Evolutionary conservation across 257 asterid genomes (phyloP), one percentile per base, ranked within the genome.

Genomic region (Solanum medicagineum): DNA sequence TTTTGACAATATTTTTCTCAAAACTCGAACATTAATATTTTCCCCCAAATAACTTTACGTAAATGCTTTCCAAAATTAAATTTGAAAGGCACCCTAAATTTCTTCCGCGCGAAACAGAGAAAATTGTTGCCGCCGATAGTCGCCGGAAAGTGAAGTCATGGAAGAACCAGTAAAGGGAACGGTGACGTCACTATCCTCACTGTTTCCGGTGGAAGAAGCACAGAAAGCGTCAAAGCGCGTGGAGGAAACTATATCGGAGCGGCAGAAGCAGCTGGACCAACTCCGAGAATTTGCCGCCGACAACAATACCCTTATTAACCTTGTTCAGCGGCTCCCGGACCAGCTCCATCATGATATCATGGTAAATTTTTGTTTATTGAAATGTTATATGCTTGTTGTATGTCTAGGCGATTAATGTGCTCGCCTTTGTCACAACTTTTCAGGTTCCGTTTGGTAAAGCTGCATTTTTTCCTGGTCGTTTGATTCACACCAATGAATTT

Each of bases 401-500:
- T 55, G 75, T 73, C 40, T 73, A 73, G 19, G 40, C 6, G 19
- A 45, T 45, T 49, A 86, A 84, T 77, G 20, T 55, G 77, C 13
- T 66, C 20, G 20, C 2, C 4, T 42, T 70, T 3, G 24, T 53
- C 24, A 70, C 42, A 20, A 10, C 47, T 13, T 66, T 69, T 60
- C 85, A 94, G 98, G 98, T 95, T 83, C 99, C 99, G 1, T 94
- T 93, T 85, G 99, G 99, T 7, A 93, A 91, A 89, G 99, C 98
- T 4, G 99, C 98, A 0, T 96, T 94, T 87, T 96, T 95, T 22
- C 98, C 98, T 1, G 98, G 98, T 20, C 93, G 90, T 81, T 86
- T 96, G 90, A 90, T 95, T 88, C 98, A 96, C 88, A 93, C 99
- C 83, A 95, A 95, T 91, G 98, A 96, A 83, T 92, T 94, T 55